These are phyloP conservation scores for Cryptosporidium ryanae DNA, from an alignment of 169 alveolate genomes.

Conservation along the genomic window DNA sequence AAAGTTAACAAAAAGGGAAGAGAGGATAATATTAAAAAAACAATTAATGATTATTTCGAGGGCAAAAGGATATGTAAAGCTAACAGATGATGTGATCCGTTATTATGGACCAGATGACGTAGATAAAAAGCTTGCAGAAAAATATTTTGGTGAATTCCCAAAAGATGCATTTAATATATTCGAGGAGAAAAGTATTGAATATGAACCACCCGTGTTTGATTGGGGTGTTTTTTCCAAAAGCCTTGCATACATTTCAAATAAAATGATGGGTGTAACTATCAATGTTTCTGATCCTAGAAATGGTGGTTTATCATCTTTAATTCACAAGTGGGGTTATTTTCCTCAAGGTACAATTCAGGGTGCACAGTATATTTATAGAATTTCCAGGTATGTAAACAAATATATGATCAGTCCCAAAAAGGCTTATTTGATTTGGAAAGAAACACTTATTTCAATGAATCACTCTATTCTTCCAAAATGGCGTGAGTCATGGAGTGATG, in stretches of 20 bases:
- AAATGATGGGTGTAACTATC: conserved; percentile 27
- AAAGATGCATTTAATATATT: background rate
- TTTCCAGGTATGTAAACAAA: conserved; percentile 55
- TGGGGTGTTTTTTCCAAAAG: conserved; percentile 32
- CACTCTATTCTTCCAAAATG: conserved; percentile 64
- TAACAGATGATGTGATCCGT: conserved; percentile 25
- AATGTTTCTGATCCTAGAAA: conserved; percentile 47
- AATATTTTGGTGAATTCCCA: conserved; percentile 49
- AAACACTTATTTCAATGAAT: conserved; percentile 49
- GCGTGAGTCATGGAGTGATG: conserved; percentile 72
- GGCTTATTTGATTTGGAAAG: conserved; percentile 70
- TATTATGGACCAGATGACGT: conserved; percentile 38
- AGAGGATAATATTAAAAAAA: conserved; percentile 37
- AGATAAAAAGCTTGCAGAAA: conserved; percentile 47
- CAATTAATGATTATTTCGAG: conserved; percentile 48
- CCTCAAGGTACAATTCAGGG: conserved; percentile 73
- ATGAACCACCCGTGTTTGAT: conserved; percentile 46
- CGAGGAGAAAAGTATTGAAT: background rate
- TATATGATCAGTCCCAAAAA: conserved; percentile 67
- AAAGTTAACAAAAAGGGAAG: conserved; percentile 11
- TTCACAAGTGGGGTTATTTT: conserved; percentile 67
- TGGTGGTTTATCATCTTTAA: conserved; percentile 30
- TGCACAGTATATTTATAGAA: conserved; percentile 72
- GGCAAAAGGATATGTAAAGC: conserved; percentile 63
- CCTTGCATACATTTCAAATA: conserved; percentile 15